A percentile compares a stretch with the other conserved stretches of the same genome.
These are phyloP conservation scores for Quercus tomentella DNA, from an alignment of 331 rosid species.

Conservation along the genomic window DNA sequence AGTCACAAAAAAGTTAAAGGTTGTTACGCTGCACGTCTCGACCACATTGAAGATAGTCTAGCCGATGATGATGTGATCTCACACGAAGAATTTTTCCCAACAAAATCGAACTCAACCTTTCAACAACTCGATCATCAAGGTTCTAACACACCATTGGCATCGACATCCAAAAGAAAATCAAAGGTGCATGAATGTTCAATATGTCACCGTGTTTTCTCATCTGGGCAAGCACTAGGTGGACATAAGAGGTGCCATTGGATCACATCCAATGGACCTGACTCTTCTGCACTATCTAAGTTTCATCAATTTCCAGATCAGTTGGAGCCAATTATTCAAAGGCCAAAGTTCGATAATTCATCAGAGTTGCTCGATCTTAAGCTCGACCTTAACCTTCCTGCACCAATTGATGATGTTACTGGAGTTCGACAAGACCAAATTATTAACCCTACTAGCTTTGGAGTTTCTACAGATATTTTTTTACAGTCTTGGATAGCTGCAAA, in stretches of 20 bases:
- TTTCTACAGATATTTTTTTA: constrained; percentile 52
- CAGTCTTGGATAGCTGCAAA: constrained; percentile 54
- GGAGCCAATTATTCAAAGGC: constrained; percentile 42
- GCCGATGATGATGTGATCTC: constrained; percentile 56
- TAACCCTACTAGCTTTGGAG: constrained; percentile 11
- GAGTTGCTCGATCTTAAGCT: constrained; percentile 66
- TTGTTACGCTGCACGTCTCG: constrained; percentile 76
- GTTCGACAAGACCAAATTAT: constrained; percentile 7
- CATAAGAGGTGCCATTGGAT: constrained; percentile 98
- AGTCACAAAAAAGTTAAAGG: constrained; percentile 97
- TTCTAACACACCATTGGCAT: constrained; percentile 21
- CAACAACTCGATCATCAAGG: constrained; percentile 39
- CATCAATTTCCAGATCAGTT: constrained; percentile 64
- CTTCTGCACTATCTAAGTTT: constrained; percentile 53
- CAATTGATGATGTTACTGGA: constrained; percentile 22
- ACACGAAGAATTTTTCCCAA: constrained; percentile 52
- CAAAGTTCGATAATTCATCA: constrained; percentile 38
- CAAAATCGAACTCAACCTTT: constrained; percentile 46
- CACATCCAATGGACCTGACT: constrained; percentile 62
- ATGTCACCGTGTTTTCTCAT: constrained; percentile 83
- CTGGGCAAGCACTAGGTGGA: constrained; percentile 93
- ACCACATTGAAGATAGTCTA: constrained; percentile 35
- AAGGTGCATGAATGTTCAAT: constrained; percentile 96
- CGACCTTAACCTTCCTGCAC: constrained; percentile 84
- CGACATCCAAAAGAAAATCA: constrained; percentile 57